Evolutionary conservation across 345 rosid genomes (phyloP), one percentile per base, ranked within the genome.

Genomic region (Lepidium didymum): DNA sequence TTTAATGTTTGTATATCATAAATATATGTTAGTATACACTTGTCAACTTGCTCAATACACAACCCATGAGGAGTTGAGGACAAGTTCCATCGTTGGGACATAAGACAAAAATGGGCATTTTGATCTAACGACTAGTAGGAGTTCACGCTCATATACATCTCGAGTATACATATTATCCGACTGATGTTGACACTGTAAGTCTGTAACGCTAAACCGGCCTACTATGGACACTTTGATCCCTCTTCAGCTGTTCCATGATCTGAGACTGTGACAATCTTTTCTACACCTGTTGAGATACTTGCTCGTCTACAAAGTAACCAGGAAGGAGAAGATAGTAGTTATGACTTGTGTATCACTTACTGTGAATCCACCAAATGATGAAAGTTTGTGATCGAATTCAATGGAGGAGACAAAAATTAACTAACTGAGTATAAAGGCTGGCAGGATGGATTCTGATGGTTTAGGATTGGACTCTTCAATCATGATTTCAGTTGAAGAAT

Each of bases 401-500:
- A 15, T 43, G 56, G 44, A 54, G 33, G 34, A 37, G 44, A 56
- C 19, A 54, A 4, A 4, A 36, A 44, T 25, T 6, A 45, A 72
- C 76, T 64, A 31, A 64, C 70, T 64, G 60, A 72, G 76, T 31
- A 18, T 47, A 33, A 64, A 72, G 33, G 18, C 34, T 6, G 65
- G 29, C 15, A 64, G 12, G 53, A 29, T 64, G 27, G 65, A n/a
- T 64, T 64, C 53, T 63, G 53, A 37, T 46, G 65, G 66, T 81
- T 81, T 78, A 75, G 81, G 49, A 11, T 49, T 83, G 25, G 52
- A 69, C 68, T 65, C 81, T 62, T 85, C 78, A 64, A 76, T 63
- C 34, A 85, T 33, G 62, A 75, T 59, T 56, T 79, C 79, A 5
- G 75, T 33, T 34, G 93, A 86, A 60, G 80, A 70, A 35, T 78